Percentiles rank a stretch among this genome's conserved stretches.
Conservation (phyloP, 2,329 filamentous ascomycete genomes). For the Calonectria crousiana region DNA sequence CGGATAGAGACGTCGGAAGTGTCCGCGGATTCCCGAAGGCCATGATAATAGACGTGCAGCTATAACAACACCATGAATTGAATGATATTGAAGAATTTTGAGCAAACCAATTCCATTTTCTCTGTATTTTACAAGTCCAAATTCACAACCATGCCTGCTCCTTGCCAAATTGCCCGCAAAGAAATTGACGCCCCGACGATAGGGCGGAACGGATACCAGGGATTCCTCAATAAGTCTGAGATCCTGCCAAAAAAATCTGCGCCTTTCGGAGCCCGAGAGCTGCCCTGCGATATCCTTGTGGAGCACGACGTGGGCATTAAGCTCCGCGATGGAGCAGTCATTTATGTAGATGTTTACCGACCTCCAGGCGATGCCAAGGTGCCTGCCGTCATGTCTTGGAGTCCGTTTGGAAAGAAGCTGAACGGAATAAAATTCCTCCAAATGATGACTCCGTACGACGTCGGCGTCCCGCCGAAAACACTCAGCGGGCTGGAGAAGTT, state of each 20-base stretch:
- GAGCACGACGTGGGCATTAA: conserved; percentile 59
- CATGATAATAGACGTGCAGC: neutral
- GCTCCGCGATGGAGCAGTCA: conserved; percentile 55
- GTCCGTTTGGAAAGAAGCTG: conserved; percentile 61
- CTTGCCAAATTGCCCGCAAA: conserved; percentile 1
- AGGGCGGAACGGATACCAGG: neutral
- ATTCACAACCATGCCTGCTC: neutral
- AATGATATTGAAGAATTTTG: neutral
- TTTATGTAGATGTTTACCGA: conserved; percentile 61
- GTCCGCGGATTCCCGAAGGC: neutral
- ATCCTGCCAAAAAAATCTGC: conserved; percentile 3
- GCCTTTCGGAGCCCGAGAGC: neutral
- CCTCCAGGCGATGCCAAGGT: conserved; percentile 53
- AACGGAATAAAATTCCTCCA: conserved; percentile 53
- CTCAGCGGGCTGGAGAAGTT: conserved; percentile 28
- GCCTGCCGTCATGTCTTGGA: conserved; percentile 59
- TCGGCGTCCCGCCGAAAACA: conserved; percentile 30
- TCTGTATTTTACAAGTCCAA: neutral
- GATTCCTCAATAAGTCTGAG: conserved; percentile 1
- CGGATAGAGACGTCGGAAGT: neutral
- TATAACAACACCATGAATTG: neutral
- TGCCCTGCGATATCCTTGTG: conserved; percentile 51
- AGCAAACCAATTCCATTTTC: neutral
- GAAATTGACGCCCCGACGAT: neutral
- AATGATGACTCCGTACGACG: conserved; percentile 34